Conservation (phyloP, 2,329 filamentous ascomycete genomes). For the Microdochium trichocladiopsis region DNA sequence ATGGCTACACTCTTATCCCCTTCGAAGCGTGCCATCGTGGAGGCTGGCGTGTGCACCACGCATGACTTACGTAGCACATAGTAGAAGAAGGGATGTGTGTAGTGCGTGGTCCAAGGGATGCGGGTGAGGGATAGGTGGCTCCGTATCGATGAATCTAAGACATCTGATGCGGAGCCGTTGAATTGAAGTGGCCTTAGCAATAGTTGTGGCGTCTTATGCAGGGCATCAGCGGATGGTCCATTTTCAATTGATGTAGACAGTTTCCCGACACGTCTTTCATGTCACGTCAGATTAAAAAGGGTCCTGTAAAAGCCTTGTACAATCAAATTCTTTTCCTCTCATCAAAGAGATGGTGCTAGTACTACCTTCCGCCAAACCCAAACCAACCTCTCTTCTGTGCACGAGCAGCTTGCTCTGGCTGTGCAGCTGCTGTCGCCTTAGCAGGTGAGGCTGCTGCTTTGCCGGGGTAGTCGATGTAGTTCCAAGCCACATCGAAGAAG, state of each 20-base stretch:
- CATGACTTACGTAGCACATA: background rate
- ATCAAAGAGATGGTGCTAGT: background rate
- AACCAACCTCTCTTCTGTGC: slow-evolving; percentile 70
- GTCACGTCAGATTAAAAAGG: too few species aligned
- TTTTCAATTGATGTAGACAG: too few species aligned
- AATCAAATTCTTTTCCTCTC: too few species aligned
- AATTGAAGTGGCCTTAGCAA: background rate
- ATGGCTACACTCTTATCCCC: background rate
- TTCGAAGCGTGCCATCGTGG: background rate
- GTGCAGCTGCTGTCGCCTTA: slow-evolving; percentile 23
- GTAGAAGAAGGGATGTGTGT: background rate
- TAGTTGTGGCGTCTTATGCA: background rate
- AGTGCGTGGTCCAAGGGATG: background rate
- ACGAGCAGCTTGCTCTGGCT: slow-evolving; percentile 18
- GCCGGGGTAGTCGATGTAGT: slow-evolving; percentile 88
- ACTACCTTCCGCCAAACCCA: slow-evolving; percentile 52
- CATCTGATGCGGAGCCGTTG: background rate
- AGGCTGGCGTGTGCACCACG: background rate
- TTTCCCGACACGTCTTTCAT: too few species aligned
- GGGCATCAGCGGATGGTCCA: too few species aligned
- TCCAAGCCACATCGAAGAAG: slow-evolving; percentile 95
- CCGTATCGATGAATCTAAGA: background rate
- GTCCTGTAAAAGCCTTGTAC: too few species aligned
- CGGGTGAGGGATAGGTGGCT: background rate
- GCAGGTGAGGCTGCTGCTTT: slow-evolving; percentile 30